Evolutionary conservation across 495 filamentous ascomycete species (phyloP), one percentile per base, ranked within the genome.

Genomic region (Podospora pseudoanserina): DNA sequence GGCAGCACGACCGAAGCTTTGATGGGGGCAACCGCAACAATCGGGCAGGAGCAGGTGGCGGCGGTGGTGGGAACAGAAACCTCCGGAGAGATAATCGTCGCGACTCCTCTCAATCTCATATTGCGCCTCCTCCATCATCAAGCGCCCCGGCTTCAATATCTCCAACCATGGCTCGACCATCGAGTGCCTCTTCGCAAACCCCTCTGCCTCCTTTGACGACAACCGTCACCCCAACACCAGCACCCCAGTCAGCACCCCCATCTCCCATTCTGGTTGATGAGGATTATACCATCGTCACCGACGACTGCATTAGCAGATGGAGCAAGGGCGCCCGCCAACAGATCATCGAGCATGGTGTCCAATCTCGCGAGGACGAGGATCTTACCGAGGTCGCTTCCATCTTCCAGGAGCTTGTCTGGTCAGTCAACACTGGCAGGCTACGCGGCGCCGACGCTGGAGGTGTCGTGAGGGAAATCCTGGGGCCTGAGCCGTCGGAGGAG

Each of bases 321-420:
- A 69, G 76, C 53, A 76, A 79, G 63, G 76, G 72, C 61, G 84
- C 79, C n/a, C 81, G 85, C 5, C 83, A 86, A 59, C 81, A 85
- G 58, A 77, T 87, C 4, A 73, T 86, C 23, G 76, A 78, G 3
- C 77, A 84, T 69, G 85, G 84, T 30, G 73, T 80, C 62, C 82
- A 86, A 67, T 89, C 87, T 28, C 85, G 85, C 60, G 78, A 85
- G 32, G 84, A 89, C 68, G 85, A 89, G 69, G 91, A 96, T 75
- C 74, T 85, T 23, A 75, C 88, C 44, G 83, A 83, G 65, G 80
- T 97, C 34, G 85, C 87, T 39, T 86, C 84, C 13, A 80, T 97
- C 26, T 94, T 93, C 70, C 92, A 97, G 76, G 96, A 99, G 74
- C 82, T 98, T 27, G 83, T 95, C 23, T 84, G 86, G 58, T 86